phyloP scores from a whole-genome alignment of 768 basidiomycete species.

The Collybia nuda region DNA sequence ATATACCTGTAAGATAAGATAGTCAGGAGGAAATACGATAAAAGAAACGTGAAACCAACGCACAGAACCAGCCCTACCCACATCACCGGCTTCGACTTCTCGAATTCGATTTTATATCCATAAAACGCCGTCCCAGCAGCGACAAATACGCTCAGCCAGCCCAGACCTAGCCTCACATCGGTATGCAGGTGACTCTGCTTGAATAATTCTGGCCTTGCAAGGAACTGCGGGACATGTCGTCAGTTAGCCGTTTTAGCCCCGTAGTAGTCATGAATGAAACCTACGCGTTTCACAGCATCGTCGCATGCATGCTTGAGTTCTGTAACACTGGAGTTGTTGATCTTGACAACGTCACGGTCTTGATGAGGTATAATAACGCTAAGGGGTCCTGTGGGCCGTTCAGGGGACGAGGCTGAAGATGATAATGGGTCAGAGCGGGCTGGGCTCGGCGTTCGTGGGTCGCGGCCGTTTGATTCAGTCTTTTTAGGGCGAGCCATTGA shows the following conservation, averaged over 20 bases:
- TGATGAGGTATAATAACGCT: slow-evolving; percentile 41
- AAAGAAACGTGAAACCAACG: slow-evolving; percentile 29
- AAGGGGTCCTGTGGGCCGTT: slow-evolving; percentile 55
- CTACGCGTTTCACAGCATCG: slow-evolving; percentile 86
- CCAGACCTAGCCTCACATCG: slow-evolving; percentile 83
- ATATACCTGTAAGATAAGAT: slow-evolving; percentile 56
- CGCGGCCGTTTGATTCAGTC: slow-evolving; percentile 8
- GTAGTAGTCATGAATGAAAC: slow-evolving; percentile 13
- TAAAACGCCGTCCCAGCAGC: slow-evolving; percentile 83
- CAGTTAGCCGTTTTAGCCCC: slow-evolving; percentile 1
- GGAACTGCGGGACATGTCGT: slow-evolving; percentile 49
- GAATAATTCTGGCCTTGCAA: slow-evolving; percentile 80
- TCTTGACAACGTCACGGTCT: slow-evolving; percentile 56
- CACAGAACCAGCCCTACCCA: slow-evolving; percentile 78
- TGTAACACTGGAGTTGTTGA: slow-evolving; percentile 55
- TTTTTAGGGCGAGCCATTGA: slow-evolving; percentile 19
- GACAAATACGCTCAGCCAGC: slow-evolving; percentile 84
- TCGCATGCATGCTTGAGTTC: slow-evolving; percentile 77
- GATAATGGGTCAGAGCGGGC: slow-evolving; percentile 16
- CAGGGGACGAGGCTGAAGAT: slow-evolving; percentile 29
- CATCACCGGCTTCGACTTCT: slow-evolving; percentile 79
- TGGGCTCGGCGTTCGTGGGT: slow-evolving; percentile 18
- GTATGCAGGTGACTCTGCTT: slow-evolving; percentile 86
- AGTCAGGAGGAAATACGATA: slow-evolving; percentile 6
- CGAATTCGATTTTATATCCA: slow-evolving; percentile 87